Base-by-base conservation (phyloP, 805 yeast species). In the Candida sakaeoensis region DNA sequence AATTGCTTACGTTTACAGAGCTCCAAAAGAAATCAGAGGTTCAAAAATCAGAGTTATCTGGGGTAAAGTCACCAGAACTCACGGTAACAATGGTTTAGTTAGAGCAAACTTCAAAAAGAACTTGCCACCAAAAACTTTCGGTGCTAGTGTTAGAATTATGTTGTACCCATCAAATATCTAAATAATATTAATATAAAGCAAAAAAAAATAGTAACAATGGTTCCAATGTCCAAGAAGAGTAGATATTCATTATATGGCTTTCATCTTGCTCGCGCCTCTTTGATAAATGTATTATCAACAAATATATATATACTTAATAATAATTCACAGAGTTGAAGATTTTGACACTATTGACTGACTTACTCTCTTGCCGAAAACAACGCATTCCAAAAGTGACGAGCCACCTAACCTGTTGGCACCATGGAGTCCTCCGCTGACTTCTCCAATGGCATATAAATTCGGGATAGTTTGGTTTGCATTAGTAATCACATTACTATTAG, bases 151-250 rank as follows among this genome's bases (percentile, higher is more conserved):
- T 71, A 87, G 99, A 82, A 82, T 93, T 80, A 89, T 93, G 95
- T 90, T 91, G 76, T 91, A 91, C 86, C 99, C 99, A 79, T 91
- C 98, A 58, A 90, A 85, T 95, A 93, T 91, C 87, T 91, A 91
- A 85, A 18, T 26, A 36, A 36, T 28, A 28, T 28, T 7, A 28
- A 28, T 28, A 13, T 15, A 28, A 28, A 14, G 16, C 5, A 10
- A 5, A 5, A 25, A 23, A 23, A 23, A 10, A 23, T 23, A 23
- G 25, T 8, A 23, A 23, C 10, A 23, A 23, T 8, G 25, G 10
- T 8, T 23, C 25, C 8, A 23, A 10, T 27, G 30, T 27, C n/a
- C n/a, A n/a, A n/a, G n/a, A n/a, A n/a, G n/a, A n/a, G n/a, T n/a
- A n/a, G n/a, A n/a, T n/a, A n/a, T n/a, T n/a, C n/a, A n/a, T n/a